Evolutionary conservation across 1,284 basidiomycete species (phyloP).

Genomic region (Boletus sp.): DNA sequence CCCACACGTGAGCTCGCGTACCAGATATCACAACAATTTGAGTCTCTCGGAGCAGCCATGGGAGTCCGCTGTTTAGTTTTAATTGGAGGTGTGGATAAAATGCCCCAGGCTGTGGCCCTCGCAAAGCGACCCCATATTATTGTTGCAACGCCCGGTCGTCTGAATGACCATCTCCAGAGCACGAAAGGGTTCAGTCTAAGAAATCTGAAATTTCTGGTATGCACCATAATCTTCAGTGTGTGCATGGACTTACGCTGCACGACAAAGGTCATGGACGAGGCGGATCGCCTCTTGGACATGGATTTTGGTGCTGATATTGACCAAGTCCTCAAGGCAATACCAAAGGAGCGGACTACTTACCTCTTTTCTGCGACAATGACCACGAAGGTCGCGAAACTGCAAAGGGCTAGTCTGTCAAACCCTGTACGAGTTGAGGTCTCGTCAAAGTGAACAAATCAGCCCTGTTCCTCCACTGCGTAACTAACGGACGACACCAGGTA

Average conservation of each 20-base stretch:
- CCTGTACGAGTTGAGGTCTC: constrained; percentile 95
- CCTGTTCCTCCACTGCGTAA: not conserved
- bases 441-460: constrained; percentile 64
- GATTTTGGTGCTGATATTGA: constrained; percentile 98
- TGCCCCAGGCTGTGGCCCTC: constrained; percentile 89
- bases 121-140: constrained; percentile 94
- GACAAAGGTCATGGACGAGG: constrained; percentile 89
- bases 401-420: constrained; percentile 92
- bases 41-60: constrained; percentile 89
- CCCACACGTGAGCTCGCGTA: constrained; percentile 98
- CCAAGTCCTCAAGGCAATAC: constrained; percentile 94
- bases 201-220: constrained; percentile 84
- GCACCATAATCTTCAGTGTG: not conserved
- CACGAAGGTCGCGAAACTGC: constrained; percentile 96
- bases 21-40: constrained; percentile 96
- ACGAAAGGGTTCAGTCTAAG: constrained; percentile 96
- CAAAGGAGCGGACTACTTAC: constrained; percentile 92
- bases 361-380: constrained; percentile 99
- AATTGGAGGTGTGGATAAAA: constrained; percentile 94
- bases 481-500: constrained; percentile 56
- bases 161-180: constrained; percentile 95
- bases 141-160: constrained; percentile 94
- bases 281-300: constrained; percentile 94
- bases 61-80: constrained; percentile 90
- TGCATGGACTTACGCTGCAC: constrained; percentile 8